A percentile compares a stretch with the other conserved stretches of the same genome.
phyloP scores from a whole-genome alignment of 1,284 basidiomycete genomes.

The Cryptococcus hybrid region DNA sequence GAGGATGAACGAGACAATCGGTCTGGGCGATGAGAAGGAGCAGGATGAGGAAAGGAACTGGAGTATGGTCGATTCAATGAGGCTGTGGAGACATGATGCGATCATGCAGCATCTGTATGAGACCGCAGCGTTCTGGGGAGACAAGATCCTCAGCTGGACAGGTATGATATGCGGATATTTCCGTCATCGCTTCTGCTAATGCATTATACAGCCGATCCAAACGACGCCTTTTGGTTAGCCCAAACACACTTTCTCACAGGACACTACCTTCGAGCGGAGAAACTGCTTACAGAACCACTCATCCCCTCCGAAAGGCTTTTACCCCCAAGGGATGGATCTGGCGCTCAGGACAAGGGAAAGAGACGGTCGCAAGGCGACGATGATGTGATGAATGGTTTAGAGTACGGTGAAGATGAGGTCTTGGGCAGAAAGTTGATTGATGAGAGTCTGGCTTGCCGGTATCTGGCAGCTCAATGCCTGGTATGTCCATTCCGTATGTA shows the following conservation, averaged over 20 bases:
- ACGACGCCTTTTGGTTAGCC: slow-evolving; percentile 98
- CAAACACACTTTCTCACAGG: slow-evolving; percentile 95
- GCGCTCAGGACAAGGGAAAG: slow-evolving; percentile 10
- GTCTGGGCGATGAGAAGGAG: no score
- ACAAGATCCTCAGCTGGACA: slow-evolving; percentile 92
- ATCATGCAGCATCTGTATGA: slow-evolving; percentile 97
- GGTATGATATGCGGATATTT: slow-evolving; percentile 59
- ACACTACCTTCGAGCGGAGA: slow-evolving; percentile 91
- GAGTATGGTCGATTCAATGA: slow-evolving; percentile 90
- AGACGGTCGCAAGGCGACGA: slow-evolving; percentile 15
- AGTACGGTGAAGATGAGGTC: background rate
- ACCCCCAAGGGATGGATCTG: background rate
- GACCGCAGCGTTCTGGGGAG: slow-evolving; percentile 97
- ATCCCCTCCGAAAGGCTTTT: slow-evolving; percentile 37
- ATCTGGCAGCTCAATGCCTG: slow-evolving; percentile 91
- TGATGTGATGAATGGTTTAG: slow-evolving; percentile 10
- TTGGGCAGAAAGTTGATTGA: slow-evolving; percentile 62
- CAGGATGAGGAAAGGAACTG: slow-evolving; percentile 61
- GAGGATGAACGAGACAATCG: no score
- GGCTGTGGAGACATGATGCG: slow-evolving; percentile 95
- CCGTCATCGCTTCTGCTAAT: background rate
- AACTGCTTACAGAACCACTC: slow-evolving; percentile 74
- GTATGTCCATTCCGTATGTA: slow-evolving; percentile 30
- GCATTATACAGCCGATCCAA: slow-evolving; percentile 68
- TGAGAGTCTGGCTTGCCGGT: slow-evolving; percentile 87